Base-by-base conservation (phyloP, 176 grass and related monocot genomes). In the Musa acuminata region DNA sequence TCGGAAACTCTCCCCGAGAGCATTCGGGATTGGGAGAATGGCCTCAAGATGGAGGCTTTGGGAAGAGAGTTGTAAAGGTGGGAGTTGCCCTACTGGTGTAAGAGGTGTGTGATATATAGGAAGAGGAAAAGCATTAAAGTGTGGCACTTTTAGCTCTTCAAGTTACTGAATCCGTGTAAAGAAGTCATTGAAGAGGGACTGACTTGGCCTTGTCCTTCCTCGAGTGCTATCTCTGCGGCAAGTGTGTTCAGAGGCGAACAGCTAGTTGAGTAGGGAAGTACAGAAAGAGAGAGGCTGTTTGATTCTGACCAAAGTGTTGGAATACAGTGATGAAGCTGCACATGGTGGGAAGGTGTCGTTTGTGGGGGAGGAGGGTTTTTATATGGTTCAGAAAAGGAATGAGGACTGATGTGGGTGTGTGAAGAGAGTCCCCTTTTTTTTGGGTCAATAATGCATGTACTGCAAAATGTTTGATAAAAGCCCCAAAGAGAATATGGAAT, bases 31-130 rank as follows among this genome's bases (percentile, higher is more conserved):
- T 5, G 35, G 35, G 35, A 43, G 35, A 43, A 43, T 43, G 35
- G 35, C 35, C 35, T 43, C 9, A 29, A 65, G 23, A 65, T 12
- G 63, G 63, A 20, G 22, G 23, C 63, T 6, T 65, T 12, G 63
- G 63, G 63, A 65, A 65, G 8, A 25, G 63, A 26, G 63, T 26
- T 65, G 60, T 9, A 65, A 65, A 26, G 63, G 23, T 65, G 22
- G 9, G 13, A 65, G 63, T 65, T 65, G 63, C 63, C 63, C 23
- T 65, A 14, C 24, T 65, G 63, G 63, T 65, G 63, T 26, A 65
- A 65, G 63, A 25, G 13, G 21, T 21, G 21, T 64, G 62, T 10
- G 62, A 24, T 9, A 64, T 24, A 21, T 23, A 24, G 62, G 12
- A 64, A 27, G 63, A 25, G 23, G 63, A 23, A 22, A 64, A 23